These are phyloP conservation scores for Ophiostoma sp. DNA, from an alignment of 2,329 filamentous ascomycete species.

Conservation along the genomic window DNA sequence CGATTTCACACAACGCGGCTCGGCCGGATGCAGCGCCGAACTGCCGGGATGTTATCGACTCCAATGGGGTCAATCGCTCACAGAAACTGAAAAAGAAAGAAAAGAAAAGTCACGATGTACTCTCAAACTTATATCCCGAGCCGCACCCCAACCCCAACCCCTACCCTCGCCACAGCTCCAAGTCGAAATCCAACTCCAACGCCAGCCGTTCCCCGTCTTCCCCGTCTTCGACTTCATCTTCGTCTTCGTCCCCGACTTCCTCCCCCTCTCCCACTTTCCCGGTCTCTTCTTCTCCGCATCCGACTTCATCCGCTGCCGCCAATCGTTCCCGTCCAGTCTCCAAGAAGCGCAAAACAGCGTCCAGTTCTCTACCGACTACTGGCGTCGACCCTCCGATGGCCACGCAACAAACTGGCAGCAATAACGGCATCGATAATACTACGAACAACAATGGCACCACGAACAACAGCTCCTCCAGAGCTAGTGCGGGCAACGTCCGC, in stretches of 20 bases:
- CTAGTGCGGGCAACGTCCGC: not conserved
- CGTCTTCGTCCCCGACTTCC: not conserved
- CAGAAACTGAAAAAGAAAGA: not conserved
- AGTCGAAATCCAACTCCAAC: not conserved
- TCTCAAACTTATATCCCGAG: not conserved
- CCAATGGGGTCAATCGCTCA: not conserved
- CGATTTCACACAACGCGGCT: constrained; percentile 11
- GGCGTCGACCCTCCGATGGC: constrained; percentile 8
- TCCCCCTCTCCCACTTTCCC: not conserved
- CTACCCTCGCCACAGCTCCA: not conserved
- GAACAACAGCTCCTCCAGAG: not conserved
- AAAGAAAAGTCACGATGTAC: not conserved
- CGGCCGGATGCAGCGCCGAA: constrained; percentile 18
- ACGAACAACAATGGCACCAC: not conserved
- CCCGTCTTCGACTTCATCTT: not conserved
- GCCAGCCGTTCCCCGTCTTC: not conserved
- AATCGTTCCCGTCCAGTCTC: not conserved
- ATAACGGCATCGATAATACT: not conserved
- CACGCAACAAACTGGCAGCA: constrained; percentile 3
- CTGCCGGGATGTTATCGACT: not conserved
- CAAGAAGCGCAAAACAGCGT: constrained; percentile 6
- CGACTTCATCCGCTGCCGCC: not conserved
- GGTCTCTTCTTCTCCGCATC: not conserved
- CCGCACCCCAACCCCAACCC: no score
- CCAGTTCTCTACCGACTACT: not conserved